These are phyloP conservation scores for Boletellus ananas DNA, from an alignment of 768 basidiomycete species.

Conservation along the genomic window DNA sequence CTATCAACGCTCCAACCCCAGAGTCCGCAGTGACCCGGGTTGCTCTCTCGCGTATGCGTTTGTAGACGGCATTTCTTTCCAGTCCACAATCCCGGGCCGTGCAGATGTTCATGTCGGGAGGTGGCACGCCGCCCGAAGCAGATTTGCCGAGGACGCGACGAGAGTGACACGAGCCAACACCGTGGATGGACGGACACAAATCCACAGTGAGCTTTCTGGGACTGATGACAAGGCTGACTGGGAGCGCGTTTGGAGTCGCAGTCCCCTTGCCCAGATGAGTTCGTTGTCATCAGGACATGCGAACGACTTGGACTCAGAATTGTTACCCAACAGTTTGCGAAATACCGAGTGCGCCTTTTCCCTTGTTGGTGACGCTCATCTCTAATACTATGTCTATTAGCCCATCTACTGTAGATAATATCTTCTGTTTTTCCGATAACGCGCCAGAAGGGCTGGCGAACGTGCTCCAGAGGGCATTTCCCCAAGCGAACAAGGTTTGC, in stretches of 20 bases:
- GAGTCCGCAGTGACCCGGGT: slow-evolving; percentile 25
- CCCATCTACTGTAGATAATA: slow-evolving; percentile 13
- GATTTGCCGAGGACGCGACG: neutral
- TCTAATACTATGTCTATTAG: slow-evolving; percentile 7
- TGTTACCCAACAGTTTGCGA: slow-evolving; percentile 40
- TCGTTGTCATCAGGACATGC: slow-evolving; percentile 1
- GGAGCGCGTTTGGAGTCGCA: slow-evolving; percentile 48
- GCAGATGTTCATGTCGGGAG: slow-evolving; percentile 63
- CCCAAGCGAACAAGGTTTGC: slow-evolving; percentile 48
- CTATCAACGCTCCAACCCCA: slow-evolving; percentile 6
- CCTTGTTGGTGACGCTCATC: neutral
- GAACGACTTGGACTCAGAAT: neutral
- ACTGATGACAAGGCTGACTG: slow-evolving; percentile 36
- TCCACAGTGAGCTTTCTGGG: slow-evolving; percentile 1
- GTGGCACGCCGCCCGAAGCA: slow-evolving; percentile 56
- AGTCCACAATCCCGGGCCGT: slow-evolving; percentile 60
- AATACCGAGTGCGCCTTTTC: slow-evolving; percentile 23
- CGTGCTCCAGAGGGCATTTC: slow-evolving; percentile 39
- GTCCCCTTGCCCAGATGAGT: neutral
- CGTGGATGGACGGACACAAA: slow-evolving; percentile 1
- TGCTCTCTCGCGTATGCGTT: slow-evolving; percentile 60
- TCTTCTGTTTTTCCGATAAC: slow-evolving; percentile 57
- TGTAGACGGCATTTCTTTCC: slow-evolving; percentile 45
- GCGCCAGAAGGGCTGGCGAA: slow-evolving; percentile 54
- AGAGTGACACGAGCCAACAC: neutral